Conservation (phyloP, 768 basidiomycete genomes). For the Lyophyllum shimeji region DNA sequence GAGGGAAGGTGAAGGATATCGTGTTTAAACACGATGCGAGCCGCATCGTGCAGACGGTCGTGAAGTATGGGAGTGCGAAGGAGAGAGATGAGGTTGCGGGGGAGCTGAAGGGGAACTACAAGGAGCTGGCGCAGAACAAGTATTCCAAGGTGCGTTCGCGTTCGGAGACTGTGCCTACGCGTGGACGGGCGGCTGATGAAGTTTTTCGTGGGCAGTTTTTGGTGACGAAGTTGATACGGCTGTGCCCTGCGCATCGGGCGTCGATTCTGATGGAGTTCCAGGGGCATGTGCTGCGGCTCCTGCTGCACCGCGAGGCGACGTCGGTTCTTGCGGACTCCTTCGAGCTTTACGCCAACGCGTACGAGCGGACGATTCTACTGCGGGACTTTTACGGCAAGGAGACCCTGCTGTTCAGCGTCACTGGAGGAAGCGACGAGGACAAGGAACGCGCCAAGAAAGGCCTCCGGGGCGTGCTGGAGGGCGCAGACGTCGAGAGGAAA, state of each 20-base stretch:
- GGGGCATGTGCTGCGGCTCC: constrained; percentile 67
- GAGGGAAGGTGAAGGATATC: constrained; percentile 82
- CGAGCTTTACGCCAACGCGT: constrained; percentile 83
- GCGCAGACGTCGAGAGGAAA: constrained; percentile 59
- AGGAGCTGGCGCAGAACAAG: constrained; percentile 77
- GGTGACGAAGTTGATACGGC: constrained; percentile 74
- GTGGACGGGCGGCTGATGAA: too few species aligned
- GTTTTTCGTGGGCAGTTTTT: constrained; percentile 57
- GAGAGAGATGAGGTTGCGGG: constrained; percentile 80
- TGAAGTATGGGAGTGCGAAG: constrained; percentile 75
- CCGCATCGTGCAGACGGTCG: constrained; percentile 76
- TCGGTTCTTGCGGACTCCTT: constrained; percentile 85
- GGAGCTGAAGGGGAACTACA: constrained; percentile 82
- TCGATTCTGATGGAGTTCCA: constrained; percentile 82
- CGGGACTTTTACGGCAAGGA: constrained; percentile 93
- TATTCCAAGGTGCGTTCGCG: constrained; percentile 74
- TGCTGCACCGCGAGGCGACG: constrained; percentile 85
- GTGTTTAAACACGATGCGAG: constrained; percentile 93
- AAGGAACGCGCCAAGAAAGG: constrained; percentile 68
- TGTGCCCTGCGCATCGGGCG: constrained; percentile 71
- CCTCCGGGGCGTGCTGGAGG: constrained; percentile 65
- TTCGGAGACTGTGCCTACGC: too few species aligned
- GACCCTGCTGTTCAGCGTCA: constrained; percentile 64
- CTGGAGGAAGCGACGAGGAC: constrained; percentile 55
- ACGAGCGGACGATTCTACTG: constrained; percentile 77